phyloP scores from a whole-genome alignment of 495 filamentous ascomycete species.

The Talaromyces proteolyticus region DNA sequence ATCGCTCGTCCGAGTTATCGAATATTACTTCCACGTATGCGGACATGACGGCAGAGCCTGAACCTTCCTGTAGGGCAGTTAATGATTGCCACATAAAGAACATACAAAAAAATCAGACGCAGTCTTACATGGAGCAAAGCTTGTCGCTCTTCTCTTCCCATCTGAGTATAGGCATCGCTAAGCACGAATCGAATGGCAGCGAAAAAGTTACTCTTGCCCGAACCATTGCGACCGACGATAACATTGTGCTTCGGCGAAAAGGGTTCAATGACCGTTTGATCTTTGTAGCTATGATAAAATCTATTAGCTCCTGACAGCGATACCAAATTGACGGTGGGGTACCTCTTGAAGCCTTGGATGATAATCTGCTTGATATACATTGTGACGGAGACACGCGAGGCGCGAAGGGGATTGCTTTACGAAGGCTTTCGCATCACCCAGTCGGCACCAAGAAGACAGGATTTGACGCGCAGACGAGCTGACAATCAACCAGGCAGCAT shows the following conservation, averaged over 20 bases:
- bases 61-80: slow-evolving; percentile 63
- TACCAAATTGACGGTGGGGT: slow-evolving; percentile 11
- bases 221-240: slow-evolving; percentile 98
- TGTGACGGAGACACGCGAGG: slow-evolving; percentile 34
- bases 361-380: slow-evolving; percentile 99
- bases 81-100: slow-evolving; percentile 10
- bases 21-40: slow-evolving; percentile 99
- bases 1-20: slow-evolving; percentile 94
- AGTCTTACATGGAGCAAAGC: slow-evolving; percentile 73
- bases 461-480: background rate
- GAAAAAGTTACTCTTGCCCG: slow-evolving; percentile 99
- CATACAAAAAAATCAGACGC: background rate
- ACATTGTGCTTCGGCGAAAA: slow-evolving; percentile 98
- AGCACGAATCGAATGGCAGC: slow-evolving; percentile 98
- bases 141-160: slow-evolving; percentile 93
- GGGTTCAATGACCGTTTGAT: slow-evolving; percentile 96
- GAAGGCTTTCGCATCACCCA: slow-evolving; percentile 33
- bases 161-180: slow-evolving; percentile 94
- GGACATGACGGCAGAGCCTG: slow-evolving; percentile 96
- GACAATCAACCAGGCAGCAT: too few relatives aligned
- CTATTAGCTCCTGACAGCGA: background rate
- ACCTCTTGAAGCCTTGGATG: slow-evolving; percentile 99
- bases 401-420: slow-evolving; percentile 19
- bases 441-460: slow-evolving; percentile 12
- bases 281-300: slow-evolving; percentile 74